Evolutionary conservation across 495 filamentous ascomycete genomes (phyloP), one percentile per base, ranked within the genome.

Genomic region (Oidiodendron maius): DNA sequence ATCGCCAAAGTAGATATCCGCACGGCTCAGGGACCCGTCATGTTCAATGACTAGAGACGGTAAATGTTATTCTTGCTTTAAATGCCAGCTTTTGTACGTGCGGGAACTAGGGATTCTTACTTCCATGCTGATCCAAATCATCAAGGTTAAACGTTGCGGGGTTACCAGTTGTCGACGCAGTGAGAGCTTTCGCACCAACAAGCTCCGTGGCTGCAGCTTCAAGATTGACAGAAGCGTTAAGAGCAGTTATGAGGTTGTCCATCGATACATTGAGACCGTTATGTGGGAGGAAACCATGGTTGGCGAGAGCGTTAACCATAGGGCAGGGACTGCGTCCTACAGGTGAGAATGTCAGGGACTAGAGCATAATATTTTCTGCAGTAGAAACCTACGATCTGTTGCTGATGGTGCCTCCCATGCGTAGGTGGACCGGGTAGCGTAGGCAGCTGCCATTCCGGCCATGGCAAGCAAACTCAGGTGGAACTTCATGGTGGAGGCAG

Each of bases 11-110:
- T 34, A 34, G 28, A 48, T 16, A 46, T 67, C 64, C 21, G 37
- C 26, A 12, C 62, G 43, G 42, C 23, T 51, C 0, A 67, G 52
- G 28, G 45, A 54, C 17, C 57, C 62, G 44, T 67, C 63, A 50
- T 67, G 64, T 23, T 67, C 62, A 44, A 65, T 59, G 24, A 57
- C 34, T 51, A 24, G 21, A 15, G 24, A 18, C n/a, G n/a, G n/a
- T n/a, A 24, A 39, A 21, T 4, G 16, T 39, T 40, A 25, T 40
- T 22, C 26, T 17, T 34, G 30, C 35, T 36, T 42, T 37, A 16
- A 34, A 32, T 36, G n/a, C n/a, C n/a, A n/a, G n/a, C n/a, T n/a
- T 9, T 47, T 26, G n/a, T n/a, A n/a, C n/a, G n/a, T n/a, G n/a
- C n/a, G n/a, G n/a, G n/a, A n/a, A 13, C 36, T 15, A 23, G 20